Evolutionary conservation across 148 eudicot species (phyloP), one percentile per base, ranked within the genome.

Genomic region (Spergularia marina): DNA sequence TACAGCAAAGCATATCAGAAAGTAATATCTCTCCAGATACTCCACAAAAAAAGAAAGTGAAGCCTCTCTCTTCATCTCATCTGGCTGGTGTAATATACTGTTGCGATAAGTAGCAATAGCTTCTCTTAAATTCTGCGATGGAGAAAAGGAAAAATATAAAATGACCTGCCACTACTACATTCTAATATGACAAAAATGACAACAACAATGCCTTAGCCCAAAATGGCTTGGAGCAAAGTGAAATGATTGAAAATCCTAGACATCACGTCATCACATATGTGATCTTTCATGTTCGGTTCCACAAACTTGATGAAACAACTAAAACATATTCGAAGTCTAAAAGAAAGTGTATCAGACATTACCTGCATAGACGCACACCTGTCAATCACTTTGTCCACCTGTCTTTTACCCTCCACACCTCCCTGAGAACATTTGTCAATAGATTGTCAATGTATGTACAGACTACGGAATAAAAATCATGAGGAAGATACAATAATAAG

Each of bases 341-440:
- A 58, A 47, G 54, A 70, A 54, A 71, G 15, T 51, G 47, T 76
- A 63, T 23, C 23, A 67, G 53, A 68, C 64, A 68, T 64, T 85
- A 93, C 98, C 98, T 94, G 98, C 98, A 94, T 94, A 82, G 98
- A 84, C 55, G 98, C 80, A 84, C 98, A 94, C 84, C 87, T 88
- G 82, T 94, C 98, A 74, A 94, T 94, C 78, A 90, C 98, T 84
- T 91, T 84, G 77, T 94, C 98, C 75, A 94, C 98, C 74, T 91
- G 97, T 76, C 87, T 84, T 85, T 94, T 94, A 79, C 98, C 98
- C 88, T 94, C 98, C 73, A 91, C 94, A n/a, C 98, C 98, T 68
- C 98, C 98, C 98, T 94, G 74, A 75, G 83, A 40, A 71, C 74
- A 75, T 63, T 73, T 62, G 70, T 39, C 67, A 74, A 77, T 62